Conservation (phyloP, 176 grass and related monocot species). For the Oryza meridionalis region DNA sequence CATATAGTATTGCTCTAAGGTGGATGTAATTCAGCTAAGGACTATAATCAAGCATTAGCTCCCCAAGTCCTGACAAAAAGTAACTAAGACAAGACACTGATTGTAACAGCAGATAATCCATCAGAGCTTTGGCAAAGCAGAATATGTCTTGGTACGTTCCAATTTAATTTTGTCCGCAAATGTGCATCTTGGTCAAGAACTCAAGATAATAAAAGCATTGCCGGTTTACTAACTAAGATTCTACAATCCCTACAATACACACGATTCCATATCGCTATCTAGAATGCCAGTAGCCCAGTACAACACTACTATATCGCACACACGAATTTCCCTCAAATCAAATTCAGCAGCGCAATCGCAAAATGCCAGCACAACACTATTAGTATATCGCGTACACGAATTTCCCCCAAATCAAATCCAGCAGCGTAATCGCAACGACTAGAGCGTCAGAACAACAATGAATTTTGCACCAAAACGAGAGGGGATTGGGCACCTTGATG, state of each 20-base stretch:
- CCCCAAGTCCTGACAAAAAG: background rate
- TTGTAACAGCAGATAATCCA: background rate
- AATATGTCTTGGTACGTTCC: background rate
- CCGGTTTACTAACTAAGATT: background rate
- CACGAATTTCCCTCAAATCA: background rate
- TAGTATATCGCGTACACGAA: background rate
- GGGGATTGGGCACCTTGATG: slow-evolving; percentile 71
- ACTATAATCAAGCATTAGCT: background rate
- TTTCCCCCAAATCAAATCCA: slow-evolving; percentile 2
- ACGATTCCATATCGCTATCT: background rate
- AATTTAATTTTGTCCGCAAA: slow-evolving; percentile 15
- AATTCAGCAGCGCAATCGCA: background rate
- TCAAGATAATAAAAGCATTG: background rate
- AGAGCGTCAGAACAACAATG: background rate
- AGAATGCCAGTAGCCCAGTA: background rate
- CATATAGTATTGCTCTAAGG: background rate
- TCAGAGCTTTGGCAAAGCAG: background rate
- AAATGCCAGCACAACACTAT: background rate
- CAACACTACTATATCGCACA: background rate
- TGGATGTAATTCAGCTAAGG: background rate
- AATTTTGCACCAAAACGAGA: background rate
- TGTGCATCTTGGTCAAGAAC: background rate
- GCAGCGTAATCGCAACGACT: background rate
- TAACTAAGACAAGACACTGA: background rate
- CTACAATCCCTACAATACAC: background rate